phyloP scores from a whole-genome alignment of 1,139 yeast genomes.

The Blastobotrys petasosporus region DNA sequence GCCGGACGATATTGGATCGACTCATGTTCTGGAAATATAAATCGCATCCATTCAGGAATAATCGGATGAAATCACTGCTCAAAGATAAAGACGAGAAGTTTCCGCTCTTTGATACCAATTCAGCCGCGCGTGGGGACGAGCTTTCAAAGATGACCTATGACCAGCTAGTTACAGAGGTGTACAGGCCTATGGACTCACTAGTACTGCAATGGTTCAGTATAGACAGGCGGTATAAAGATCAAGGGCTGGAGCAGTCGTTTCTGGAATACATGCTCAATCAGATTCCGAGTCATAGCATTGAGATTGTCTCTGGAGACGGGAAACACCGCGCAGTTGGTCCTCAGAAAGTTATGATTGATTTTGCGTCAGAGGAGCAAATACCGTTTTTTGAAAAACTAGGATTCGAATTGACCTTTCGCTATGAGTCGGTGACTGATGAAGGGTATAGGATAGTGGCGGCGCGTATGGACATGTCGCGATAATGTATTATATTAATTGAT shows the following conservation, averaged over 20 bases:
- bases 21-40: background rate
- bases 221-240: background rate
- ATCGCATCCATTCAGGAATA: background rate
- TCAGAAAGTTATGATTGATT: background rate
- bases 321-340: background rate
- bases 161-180: background rate
- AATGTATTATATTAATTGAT: too few relatives aligned
- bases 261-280: conserved; percentile 1
- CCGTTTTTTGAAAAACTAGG: conserved; percentile 1
- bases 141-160: background rate
- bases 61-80: background rate
- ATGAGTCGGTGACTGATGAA: background rate
- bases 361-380: background rate
- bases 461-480: conserved; percentile 5
- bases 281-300: background rate
- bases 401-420: background rate
- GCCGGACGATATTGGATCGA: background rate
- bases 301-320: conserved; percentile 1
- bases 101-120: background rate
- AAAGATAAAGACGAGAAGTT: background rate
- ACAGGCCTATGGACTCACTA: background rate
- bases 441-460: background rate
- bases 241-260: background rate
- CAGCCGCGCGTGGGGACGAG: background rate
- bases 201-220: background rate